phyloP scores from a whole-genome alignment of 1,284 basidiomycete species.

The Xerocomus nothofagi region DNA sequence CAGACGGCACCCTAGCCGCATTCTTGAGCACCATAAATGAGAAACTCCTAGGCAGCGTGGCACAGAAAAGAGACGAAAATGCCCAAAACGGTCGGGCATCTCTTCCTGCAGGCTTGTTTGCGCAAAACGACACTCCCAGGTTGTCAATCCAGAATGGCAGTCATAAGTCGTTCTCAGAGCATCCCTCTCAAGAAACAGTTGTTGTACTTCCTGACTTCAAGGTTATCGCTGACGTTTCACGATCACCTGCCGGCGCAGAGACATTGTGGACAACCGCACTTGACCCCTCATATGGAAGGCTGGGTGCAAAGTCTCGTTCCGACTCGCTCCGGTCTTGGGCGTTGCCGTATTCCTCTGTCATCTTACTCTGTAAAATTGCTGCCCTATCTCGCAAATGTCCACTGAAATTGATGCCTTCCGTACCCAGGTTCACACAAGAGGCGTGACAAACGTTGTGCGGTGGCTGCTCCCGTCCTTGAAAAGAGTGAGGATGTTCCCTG shows the following conservation, averaged over 20 bases:
- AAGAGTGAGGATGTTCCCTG: constrained; percentile 45
- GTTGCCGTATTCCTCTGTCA: constrained; percentile 72
- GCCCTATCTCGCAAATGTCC: neutral
- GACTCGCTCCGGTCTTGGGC: constrained; percentile 65
- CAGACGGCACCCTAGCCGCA: constrained; percentile 64
- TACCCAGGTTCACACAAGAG: constrained; percentile 84
- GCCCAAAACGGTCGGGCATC: constrained; percentile 18
- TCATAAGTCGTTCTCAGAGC: constrained; percentile 62
- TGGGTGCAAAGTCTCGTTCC: constrained; percentile 43
- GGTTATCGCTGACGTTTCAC: constrained; percentile 68
- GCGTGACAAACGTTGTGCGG: constrained; percentile 86
- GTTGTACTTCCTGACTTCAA: constrained; percentile 92
- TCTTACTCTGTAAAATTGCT: constrained; percentile 70
- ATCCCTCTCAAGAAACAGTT: constrained; percentile 67
- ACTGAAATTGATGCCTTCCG: constrained; percentile 1
- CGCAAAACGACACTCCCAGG: constrained; percentile 50
- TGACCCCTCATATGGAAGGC: constrained; percentile 52
- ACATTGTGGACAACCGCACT: constrained; percentile 66
- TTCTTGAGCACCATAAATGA: constrained; percentile 48
- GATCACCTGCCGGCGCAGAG: constrained; percentile 63
- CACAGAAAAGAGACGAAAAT: constrained; percentile 23
- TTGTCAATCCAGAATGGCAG: constrained; percentile 82
- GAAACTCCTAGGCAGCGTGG: constrained; percentile 20
- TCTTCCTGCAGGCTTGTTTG: constrained; percentile 55
- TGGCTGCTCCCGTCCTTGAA: constrained; percentile 83